These are phyloP conservation scores for Penicillium sclerotigenum DNA, from an alignment of 2,329 filamentous ascomycete species.

Conservation along the genomic window DNA sequence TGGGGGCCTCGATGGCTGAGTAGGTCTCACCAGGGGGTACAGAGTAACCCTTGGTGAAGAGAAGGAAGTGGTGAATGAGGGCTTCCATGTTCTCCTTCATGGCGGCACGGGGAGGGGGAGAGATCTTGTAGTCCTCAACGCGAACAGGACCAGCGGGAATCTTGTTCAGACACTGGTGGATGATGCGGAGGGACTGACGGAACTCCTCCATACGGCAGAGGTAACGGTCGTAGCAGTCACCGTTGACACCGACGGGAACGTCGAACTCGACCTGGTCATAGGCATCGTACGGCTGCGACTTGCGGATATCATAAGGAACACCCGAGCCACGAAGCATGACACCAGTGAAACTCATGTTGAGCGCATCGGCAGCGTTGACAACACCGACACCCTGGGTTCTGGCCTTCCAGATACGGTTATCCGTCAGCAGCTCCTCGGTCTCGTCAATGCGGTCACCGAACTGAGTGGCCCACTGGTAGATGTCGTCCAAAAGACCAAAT, in stretches of 20 bases:
- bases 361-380: conserved; percentile 84
- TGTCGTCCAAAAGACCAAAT: conserved; percentile 90
- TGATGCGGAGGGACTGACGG: conserved; percentile 95
- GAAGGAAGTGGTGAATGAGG: conserved; percentile 96
- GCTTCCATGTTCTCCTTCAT: conserved; percentile 99
- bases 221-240: conserved; percentile 99
- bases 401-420: conserved; percentile 99
- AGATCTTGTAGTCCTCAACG: conserved; percentile 98
- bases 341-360: conserved; percentile 94
- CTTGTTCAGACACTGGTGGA: conserved; percentile 98
- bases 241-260: conserved; percentile 91
- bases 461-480: conserved; percentile 99
- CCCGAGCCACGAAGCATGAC: conserved; percentile 98
- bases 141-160: conserved; percentile 94
- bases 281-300: conserved; percentile 94
- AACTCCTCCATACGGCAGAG: conserved; percentile 99
- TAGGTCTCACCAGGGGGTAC: conserved; percentile 98
- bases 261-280: conserved; percentile 99
- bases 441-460: conserved; percentile 98
- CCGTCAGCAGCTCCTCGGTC: conserved; percentile 96
- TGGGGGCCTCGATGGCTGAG: conserved; percentile 96
- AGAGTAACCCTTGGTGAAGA: conserved; percentile 97
- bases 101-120: conserved; percentile 87
- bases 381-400: conserved; percentile 89
- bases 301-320: conserved; percentile 93